A percentile compares a stretch with the other conserved stretches of the same genome.
Evolutionary conservation across 177 flowering plant species (phyloP).

Genomic region (Vitis hybrid): DNA sequence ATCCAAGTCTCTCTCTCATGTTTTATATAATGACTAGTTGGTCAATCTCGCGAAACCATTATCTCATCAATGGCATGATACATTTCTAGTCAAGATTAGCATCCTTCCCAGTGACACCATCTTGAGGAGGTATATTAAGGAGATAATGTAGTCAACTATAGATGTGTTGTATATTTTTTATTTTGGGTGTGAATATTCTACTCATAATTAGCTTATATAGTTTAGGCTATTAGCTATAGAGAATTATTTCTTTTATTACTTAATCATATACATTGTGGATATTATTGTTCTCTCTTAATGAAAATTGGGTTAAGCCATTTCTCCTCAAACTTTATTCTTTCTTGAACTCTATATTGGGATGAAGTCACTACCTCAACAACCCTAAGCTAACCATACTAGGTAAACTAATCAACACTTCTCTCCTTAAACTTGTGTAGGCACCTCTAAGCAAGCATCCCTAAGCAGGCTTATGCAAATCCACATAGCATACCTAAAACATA

Average conservation of each 20-base stretch:
- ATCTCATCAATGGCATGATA: background rate
- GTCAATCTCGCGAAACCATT: background rate
- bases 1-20: too few relatives aligned
- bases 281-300: background rate
- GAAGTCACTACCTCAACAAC: background rate
- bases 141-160: background rate
- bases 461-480: too few relatives aligned
- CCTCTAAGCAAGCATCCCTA: too few relatives aligned
- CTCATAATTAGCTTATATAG: too few relatives aligned
- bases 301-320: background rate
- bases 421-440: too few relatives aligned
- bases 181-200: too few relatives aligned
- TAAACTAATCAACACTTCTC: background rate
- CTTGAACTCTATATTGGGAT: background rate
- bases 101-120: too few relatives aligned
- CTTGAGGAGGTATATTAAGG: background rate
- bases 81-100: too few relatives aligned
- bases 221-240: too few relatives aligned
- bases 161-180: background rate
- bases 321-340: background rate
- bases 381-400: background rate
- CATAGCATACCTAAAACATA: too few relatives aligned
- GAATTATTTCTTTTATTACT: too few relatives aligned
- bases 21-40: too few relatives aligned
- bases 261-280: background rate